These are phyloP conservation scores for Nicotiana rustica DNA, from an alignment of 305 asterid species.

Conservation along the genomic window DNA sequence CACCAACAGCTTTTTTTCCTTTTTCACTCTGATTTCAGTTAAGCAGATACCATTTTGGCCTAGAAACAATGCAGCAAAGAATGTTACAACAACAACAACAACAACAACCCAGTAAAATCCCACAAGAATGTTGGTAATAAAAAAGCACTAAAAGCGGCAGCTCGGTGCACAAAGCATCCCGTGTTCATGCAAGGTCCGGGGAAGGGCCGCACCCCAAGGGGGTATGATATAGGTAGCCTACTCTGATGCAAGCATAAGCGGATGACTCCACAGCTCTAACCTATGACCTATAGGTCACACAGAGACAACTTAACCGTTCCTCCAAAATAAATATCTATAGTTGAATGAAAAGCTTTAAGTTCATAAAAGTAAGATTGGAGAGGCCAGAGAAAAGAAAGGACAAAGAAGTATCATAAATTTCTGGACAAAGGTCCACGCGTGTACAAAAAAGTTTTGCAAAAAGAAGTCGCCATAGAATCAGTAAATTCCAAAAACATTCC, in stretches of 20 bases:
- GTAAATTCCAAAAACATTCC: not conserved
- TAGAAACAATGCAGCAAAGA: conserved; percentile 15
- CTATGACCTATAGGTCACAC: too few species aligned
- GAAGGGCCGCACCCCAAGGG: too few species aligned
- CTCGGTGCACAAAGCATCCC: too few species aligned
- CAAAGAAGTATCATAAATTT: not conserved
- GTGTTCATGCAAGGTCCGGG: too few species aligned
- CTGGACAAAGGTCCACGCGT: not conserved
- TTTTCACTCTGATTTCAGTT: not conserved
- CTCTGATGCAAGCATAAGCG: too few species aligned
- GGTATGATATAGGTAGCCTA: too few species aligned
- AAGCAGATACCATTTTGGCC: conserved; percentile 13
- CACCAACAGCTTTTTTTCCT: not conserved
- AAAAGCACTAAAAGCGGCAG: not conserved
- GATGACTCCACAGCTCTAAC: too few species aligned
- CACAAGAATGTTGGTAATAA: not conserved
- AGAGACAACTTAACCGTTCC: too few species aligned
- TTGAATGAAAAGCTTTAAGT: conserved; percentile 22
- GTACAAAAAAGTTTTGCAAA: not conserved
- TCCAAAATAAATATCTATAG: not conserved
- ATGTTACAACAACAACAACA: too few species aligned
- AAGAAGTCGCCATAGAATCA: not conserved
- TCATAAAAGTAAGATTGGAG: not conserved
- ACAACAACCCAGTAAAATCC: too few species aligned
- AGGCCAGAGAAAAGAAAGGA: not conserved